Conservation (phyloP, 495 filamentous ascomycete species). For the Aspergillus saccharolyticus region DNA sequence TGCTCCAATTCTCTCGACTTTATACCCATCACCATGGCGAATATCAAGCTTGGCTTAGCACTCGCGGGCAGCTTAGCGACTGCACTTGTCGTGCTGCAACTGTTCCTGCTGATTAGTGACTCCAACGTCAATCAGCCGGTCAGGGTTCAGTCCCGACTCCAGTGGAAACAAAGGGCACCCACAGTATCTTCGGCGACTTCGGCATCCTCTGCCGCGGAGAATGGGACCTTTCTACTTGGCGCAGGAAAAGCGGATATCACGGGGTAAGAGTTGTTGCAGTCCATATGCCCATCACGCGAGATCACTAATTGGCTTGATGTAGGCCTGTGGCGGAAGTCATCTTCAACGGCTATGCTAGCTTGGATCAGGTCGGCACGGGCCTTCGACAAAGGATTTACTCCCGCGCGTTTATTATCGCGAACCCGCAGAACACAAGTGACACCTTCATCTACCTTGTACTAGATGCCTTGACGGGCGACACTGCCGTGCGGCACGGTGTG, state of each 20-base stretch:
- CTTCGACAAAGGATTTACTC: conserved; percentile 87
- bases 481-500: conserved; percentile 82
- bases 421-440: conserved; percentile 57
- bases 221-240: conserved; percentile 70
- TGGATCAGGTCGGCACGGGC: conserved; percentile 80
- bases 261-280: conserved; percentile 48
- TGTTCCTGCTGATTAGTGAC: conserved; percentile 22
- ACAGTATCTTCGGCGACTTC: background rate
- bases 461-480: conserved; percentile 87
- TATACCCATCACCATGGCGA: conserved; percentile 27
- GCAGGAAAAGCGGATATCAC: conserved; percentile 95
- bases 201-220: conserved; percentile 19
- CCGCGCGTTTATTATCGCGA: conserved; percentile 83
- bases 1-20: background rate
- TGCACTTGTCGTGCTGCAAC: conserved; percentile 28
- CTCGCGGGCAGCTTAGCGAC: conserved; percentile 24
- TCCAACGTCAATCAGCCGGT: conserved; percentile 11
- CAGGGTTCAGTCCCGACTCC: background rate
- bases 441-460: conserved; percentile 85
- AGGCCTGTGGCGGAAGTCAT: conserved; percentile 87
- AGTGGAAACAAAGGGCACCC: conserved; percentile 16
- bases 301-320: background rate
- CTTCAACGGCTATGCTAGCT: conserved; percentile 88
- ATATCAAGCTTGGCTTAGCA: conserved; percentile 21
- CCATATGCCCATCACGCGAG: background rate